Conservation (phyloP, 2,329 filamentous ascomycete genomes). For the Chrysoporthe cubensis region DNA sequence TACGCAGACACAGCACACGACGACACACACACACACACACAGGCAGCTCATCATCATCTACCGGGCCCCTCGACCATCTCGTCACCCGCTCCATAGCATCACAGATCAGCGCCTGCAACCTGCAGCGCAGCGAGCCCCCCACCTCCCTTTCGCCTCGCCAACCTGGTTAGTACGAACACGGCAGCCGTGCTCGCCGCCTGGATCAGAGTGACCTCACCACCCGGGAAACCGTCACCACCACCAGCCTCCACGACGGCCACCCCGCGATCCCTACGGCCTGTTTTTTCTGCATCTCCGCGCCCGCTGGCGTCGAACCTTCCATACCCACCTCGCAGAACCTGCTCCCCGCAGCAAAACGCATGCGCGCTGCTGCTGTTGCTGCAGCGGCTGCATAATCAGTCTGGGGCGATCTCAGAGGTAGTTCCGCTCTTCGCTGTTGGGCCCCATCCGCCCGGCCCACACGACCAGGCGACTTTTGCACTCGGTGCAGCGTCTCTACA, state of each 20-base stretch:
- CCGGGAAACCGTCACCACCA: not conserved
- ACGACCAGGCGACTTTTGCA: slow-evolving; percentile 6
- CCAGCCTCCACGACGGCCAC: not conserved
- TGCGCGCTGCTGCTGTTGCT: slow-evolving; percentile 5
- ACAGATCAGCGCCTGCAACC: slow-evolving; percentile 2
- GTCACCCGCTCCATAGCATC: slow-evolving; percentile 1
- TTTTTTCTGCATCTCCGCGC: not conserved
- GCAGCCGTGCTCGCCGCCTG: slow-evolving; percentile 1
- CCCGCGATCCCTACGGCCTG: not conserved
- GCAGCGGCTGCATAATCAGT: slow-evolving; percentile 14
- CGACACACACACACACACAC: not conserved
- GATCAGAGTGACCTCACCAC: slow-evolving; percentile 12
- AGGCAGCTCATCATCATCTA: not conserved
- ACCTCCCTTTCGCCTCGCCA: not conserved
- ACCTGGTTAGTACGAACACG: slow-evolving; percentile 8
- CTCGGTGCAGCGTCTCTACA: slow-evolving; percentile 17
- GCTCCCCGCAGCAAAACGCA: slow-evolving; percentile 8
- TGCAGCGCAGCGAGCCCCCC: not conserved
- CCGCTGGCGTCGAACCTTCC: not conserved
- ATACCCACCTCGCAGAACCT: not conserved
- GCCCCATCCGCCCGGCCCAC: slow-evolving; percentile 23
- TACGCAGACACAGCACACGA: not conserved
- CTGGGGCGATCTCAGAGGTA: slow-evolving; percentile 14
- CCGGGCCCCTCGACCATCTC: not conserved
- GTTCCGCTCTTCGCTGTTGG: slow-evolving; percentile 6